Percentiles rank a stretch among this genome's conserved stretches.
Evolutionary conservation across 306 rosid species (phyloP).

Genomic region (Begonia masoniana): DNA sequence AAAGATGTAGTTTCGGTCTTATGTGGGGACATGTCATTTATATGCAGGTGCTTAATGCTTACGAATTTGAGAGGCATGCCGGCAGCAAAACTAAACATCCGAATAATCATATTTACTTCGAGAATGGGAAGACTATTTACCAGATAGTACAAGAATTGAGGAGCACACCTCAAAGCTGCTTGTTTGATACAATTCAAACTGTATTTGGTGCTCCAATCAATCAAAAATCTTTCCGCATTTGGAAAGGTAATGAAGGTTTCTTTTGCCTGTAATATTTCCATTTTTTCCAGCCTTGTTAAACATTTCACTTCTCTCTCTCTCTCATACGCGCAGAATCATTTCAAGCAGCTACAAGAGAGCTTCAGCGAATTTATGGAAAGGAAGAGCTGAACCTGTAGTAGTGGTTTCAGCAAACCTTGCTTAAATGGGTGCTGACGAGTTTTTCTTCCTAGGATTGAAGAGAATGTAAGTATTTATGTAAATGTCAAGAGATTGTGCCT

Average conservation of each 20-base stretch:
- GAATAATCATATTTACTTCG: conserved; percentile 75
- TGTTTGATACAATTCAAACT: conserved; percentile 66
- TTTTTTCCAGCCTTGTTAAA: neutral
- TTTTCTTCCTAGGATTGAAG: too few relatives aligned
- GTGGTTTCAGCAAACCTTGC: neutral
- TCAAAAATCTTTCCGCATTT: conserved; percentile 65
- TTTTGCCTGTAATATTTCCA: neutral
- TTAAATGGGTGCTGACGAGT: too few relatives aligned
- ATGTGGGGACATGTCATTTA: too few relatives aligned
- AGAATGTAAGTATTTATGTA: too few relatives aligned
- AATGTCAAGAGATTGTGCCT: too few relatives aligned
- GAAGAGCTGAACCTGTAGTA: conserved; percentile 43
- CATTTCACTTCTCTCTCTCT: neutral
- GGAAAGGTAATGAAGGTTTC: conserved; percentile 46
- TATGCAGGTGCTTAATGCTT: conserved; percentile 64
- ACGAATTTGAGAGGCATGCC: conserved; percentile 74
- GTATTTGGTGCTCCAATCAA: conserved; percentile 74
- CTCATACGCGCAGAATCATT: conserved; percentile 46
- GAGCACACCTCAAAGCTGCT: conserved; percentile 63
- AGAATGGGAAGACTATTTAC: conserved; percentile 76
- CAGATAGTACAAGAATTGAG: conserved; percentile 74
- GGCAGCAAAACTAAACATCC: conserved; percentile 84
- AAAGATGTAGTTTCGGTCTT: too few relatives aligned
- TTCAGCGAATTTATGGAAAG: conserved; percentile 84
- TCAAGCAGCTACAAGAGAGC: conserved; percentile 86